Evolutionary conservation across 148 eudicot genomes (phyloP).

Genomic region (Vaccinium macrocarpon): DNA sequence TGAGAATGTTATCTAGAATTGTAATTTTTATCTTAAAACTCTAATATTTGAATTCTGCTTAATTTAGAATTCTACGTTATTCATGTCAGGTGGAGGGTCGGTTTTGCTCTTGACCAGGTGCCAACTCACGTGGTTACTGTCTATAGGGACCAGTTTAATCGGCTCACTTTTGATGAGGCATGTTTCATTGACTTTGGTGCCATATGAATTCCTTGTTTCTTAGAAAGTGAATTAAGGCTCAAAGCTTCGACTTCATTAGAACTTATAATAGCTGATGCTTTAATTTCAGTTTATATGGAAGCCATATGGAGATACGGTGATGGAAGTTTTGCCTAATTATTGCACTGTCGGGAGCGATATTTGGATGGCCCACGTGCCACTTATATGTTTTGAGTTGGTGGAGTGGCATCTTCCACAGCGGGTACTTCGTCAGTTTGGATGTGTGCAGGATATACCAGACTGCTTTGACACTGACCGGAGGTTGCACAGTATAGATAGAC

Average conservation of each 20-base stretch:
- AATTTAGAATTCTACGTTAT: background rate
- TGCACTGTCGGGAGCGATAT: background rate
- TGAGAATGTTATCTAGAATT: background rate
- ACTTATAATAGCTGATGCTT: background rate
- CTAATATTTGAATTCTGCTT: background rate
- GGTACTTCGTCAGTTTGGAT: slow-evolving; percentile 11
- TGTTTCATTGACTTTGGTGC: background rate
- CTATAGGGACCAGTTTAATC: slow-evolving; percentile 3
- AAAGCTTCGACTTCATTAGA: background rate
- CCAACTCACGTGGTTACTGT: slow-evolving; percentile 6
- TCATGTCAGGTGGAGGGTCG: slow-evolving; percentile 1
- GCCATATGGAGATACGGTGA: background rate
- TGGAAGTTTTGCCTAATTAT: background rate
- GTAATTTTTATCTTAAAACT: background rate
- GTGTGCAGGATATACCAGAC: background rate
- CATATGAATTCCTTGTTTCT: background rate
- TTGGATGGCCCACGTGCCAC: slow-evolving; percentile 5
- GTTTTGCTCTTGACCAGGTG: slow-evolving; percentile 4
- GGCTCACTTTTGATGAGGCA: slow-evolving; percentile 5
- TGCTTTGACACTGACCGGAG: background rate
- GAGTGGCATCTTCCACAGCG: slow-evolving; percentile 7
- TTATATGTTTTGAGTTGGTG: slow-evolving; percentile 4
- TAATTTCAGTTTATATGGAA: background rate
- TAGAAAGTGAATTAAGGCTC: background rate
- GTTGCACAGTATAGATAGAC: background rate